A percentile compares a stretch with the other conserved stretches of the same genome.
Conservation (phyloP, 371 early-diverging fungal genomes). For the Mucor mucedo region DNA sequence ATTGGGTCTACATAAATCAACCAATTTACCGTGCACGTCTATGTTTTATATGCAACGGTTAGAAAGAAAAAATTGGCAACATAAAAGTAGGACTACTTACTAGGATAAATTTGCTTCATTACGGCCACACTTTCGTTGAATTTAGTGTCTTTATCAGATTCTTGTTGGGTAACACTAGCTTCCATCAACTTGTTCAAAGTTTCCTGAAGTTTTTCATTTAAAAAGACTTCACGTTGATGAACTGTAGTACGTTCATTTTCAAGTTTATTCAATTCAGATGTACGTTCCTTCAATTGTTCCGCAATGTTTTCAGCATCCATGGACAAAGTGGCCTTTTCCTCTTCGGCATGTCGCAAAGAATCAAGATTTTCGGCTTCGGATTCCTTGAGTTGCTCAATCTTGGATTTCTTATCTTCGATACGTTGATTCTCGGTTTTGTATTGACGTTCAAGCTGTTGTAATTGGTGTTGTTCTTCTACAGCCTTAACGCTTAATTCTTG, state of each 20-base stretch:
- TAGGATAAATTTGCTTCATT: slow-evolving; percentile 84
- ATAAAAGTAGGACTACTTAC: too few relatives aligned
- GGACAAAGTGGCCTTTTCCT: slow-evolving; percentile 32
- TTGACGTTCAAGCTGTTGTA: slow-evolving; percentile 71
- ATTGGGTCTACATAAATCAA: slow-evolving; percentile 91
- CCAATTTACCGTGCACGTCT: slow-evolving; percentile 87
- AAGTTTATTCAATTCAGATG: slow-evolving; percentile 41
- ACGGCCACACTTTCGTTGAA: slow-evolving; percentile 78
- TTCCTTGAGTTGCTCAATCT: slow-evolving; percentile 54
- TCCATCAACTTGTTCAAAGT: slow-evolving; percentile 76
- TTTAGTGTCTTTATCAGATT: slow-evolving; percentile 78
- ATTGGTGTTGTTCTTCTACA: slow-evolving; percentile 68
- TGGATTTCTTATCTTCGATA: slow-evolving; percentile 62
- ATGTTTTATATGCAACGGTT: too few relatives aligned
- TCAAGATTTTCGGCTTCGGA: slow-evolving; percentile 42
- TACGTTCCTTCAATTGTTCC: slow-evolving; percentile 38
- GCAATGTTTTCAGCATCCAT: slow-evolving; percentile 29
- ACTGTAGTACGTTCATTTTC: slow-evolving; percentile 51
- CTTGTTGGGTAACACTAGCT: slow-evolving; percentile 82
- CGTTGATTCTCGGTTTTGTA: slow-evolving; percentile 68
- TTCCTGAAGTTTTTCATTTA: slow-evolving; percentile 84
- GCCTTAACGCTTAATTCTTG: slow-evolving; percentile 74
- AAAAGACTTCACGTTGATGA: slow-evolving; percentile 65
- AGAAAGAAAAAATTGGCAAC: too few relatives aligned
- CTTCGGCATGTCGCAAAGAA: slow-evolving; percentile 34